These are phyloP conservation scores for Dendrobium catenatum DNA, from an alignment of 106 monocot species.

Conservation along the genomic window DNA sequence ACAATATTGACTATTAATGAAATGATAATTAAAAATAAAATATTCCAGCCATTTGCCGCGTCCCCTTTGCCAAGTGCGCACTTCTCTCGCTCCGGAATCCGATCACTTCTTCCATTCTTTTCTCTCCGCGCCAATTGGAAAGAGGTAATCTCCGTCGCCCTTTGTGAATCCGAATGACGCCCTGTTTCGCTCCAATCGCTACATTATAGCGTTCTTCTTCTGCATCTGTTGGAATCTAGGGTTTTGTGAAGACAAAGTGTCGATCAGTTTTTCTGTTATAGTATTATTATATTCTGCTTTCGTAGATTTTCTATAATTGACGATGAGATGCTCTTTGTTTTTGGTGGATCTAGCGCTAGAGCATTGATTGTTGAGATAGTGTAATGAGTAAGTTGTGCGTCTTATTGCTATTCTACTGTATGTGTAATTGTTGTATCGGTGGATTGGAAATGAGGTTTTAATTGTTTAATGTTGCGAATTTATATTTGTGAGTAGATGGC, in stretches of 20 bases:
- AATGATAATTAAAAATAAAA: too few species aligned
- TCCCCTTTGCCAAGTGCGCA: neutral
- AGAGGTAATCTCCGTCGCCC: neutral
- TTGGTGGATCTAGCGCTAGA: neutral
- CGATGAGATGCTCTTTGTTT: neutral
- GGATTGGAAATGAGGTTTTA: neutral
- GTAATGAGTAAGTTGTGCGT: neutral
- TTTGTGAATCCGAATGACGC: neutral
- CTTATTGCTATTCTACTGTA: neutral
- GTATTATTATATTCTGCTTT: neutral
- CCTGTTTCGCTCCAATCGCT: neutral
- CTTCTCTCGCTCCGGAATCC: neutral
- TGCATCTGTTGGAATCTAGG: neutral
- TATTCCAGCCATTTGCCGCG: too few species aligned
- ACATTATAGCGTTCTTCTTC: neutral
- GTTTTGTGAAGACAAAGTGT: neutral
- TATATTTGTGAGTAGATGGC: constrained; percentile 13
- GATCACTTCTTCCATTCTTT: neutral
- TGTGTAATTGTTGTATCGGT: neutral
- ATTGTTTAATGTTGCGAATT: neutral
- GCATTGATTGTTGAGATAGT: neutral
- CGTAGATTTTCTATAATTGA: neutral
- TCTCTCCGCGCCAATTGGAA: neutral
- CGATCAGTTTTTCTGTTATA: neutral
- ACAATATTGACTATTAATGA: too few species aligned